A percentile compares a stretch with the other conserved stretches of the same genome.
Conservation (phyloP, 768 basidiomycete species). For the Rhizopogon rudus region DNA sequence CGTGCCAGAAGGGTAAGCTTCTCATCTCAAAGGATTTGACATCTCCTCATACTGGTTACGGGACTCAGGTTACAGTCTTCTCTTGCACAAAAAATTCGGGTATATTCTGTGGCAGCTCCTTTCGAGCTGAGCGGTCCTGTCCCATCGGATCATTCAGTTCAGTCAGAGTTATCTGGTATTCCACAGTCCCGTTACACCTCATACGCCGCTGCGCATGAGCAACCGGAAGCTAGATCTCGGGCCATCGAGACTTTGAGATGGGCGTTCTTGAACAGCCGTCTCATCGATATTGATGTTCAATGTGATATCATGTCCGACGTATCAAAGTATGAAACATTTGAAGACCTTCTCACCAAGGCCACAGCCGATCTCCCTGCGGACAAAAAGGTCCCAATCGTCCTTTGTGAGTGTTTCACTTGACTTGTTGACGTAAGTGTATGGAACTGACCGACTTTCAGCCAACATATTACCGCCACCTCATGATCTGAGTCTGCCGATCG, state of each 20-base stretch:
- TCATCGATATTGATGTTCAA: conserved; percentile 69
- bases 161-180: conserved; percentile 29
- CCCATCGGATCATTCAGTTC: conserved; percentile 33
- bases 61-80: conserved; percentile 6
- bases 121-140: conserved; percentile 50
- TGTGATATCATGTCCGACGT: conserved; percentile 44
- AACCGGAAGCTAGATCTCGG: conserved; percentile 35
- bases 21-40: not conserved
- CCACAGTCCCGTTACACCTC: conserved; percentile 53
- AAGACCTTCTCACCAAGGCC: conserved; percentile 67
- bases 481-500: conserved; percentile 64
- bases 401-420: conserved; percentile 44
- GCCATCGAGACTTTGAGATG: conserved; percentile 55
- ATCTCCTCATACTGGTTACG: not conserved
- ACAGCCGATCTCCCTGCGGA: conserved; percentile 32
- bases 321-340: conserved; percentile 58
- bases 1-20: not conserved
- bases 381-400: conserved; percentile 49
- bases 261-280: conserved; percentile 58
- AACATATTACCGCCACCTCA: conserved; percentile 80
- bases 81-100: not conserved
- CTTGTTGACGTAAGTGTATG: not conserved
- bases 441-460: conserved; percentile 37
- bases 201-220: conserved; percentile 43
- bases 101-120: conserved; percentile 54